A percentile compares a stretch with the other conserved stretches of the same genome.
These are phyloP conservation scores for Erythrophleum fordii DNA, from an alignment of 306 rosid species.

Conservation along the genomic window DNA sequence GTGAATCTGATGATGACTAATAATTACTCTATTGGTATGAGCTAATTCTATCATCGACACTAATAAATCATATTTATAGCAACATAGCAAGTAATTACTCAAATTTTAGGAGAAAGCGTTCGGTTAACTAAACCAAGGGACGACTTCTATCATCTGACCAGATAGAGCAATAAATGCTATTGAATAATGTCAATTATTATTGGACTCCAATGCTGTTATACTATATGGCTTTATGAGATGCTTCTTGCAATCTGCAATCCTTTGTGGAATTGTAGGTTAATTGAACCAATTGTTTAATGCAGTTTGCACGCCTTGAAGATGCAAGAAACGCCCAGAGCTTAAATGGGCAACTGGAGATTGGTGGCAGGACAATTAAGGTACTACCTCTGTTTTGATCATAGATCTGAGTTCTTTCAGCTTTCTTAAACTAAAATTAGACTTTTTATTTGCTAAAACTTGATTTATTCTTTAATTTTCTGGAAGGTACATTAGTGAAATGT, in stretches of 20 bases:
- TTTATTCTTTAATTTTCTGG: neutral
- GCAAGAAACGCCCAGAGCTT: slow-evolving; percentile 88
- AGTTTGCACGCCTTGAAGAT: slow-evolving; percentile 95
- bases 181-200: slow-evolving; percentile 24
- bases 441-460: slow-evolving; percentile 5
- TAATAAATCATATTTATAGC: neutral
- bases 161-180: slow-evolving; percentile 11
- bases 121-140: neutral
- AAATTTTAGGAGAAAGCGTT: slow-evolving; percentile 26
- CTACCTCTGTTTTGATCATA: slow-evolving; percentile 16
- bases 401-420: slow-evolving; percentile 27
- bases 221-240: slow-evolving; percentile 30
- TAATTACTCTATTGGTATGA: slow-evolving; percentile 21
- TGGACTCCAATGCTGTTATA: slow-evolving; percentile 22
- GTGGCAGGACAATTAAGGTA: slow-evolving; percentile 90
- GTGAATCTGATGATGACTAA: slow-evolving; percentile 42
- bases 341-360: slow-evolving; percentile 93
- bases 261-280: slow-evolving; percentile 41
- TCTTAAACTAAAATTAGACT: slow-evolving; percentile 13
- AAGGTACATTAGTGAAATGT: slow-evolving; percentile 4
- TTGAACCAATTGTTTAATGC: slow-evolving; percentile 43
- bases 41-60: neutral
- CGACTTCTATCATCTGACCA: slow-evolving; percentile 27
- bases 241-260: slow-evolving; percentile 33
- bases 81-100: slow-evolving; percentile 2